phyloP scores from a whole-genome alignment of 306 rosid species.

The Hylodesmum podocarpum region DNA sequence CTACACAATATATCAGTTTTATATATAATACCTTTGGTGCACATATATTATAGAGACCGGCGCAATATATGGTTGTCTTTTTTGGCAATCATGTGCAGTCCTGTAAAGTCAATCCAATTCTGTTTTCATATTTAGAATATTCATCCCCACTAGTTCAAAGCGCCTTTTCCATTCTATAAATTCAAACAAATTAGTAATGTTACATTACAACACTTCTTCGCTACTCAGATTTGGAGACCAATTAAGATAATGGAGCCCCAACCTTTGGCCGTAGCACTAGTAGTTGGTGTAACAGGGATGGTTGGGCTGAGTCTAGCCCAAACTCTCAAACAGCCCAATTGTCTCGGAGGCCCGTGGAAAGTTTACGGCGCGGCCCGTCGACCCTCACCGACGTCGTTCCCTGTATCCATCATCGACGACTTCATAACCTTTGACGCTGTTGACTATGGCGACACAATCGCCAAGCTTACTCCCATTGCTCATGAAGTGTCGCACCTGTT shows the following conservation, averaged over 20 bases:
- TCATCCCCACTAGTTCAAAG: no score
- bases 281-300: conserved; percentile 41
- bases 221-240: background rate
- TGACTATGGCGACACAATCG: background rate
- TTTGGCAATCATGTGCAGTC: no score
- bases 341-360: conserved; percentile 46
- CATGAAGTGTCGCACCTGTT: conserved; percentile 41
- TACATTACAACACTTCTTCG: no score
- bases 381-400: conserved; percentile 25
- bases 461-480: conserved; percentile 36
- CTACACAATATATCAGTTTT: no score
- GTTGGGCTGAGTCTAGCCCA: conserved; percentile 42
- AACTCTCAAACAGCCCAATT: conserved; percentile 18
- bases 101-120: no score
- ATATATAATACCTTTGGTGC: no score
- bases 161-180: no score
- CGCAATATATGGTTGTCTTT: no score
- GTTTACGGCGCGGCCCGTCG: conserved; percentile 37
- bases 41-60: no score
- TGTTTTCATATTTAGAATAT: no score
- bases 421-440: conserved; percentile 37
- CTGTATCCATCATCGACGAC: conserved; percentile 27
- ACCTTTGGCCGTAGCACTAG: conserved; percentile 28
- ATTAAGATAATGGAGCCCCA: background rate
- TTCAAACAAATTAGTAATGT: no score